Evolutionary conservation across 768 basidiomycete species (phyloP).

Genomic region (Hericium erinaceus): DNA sequence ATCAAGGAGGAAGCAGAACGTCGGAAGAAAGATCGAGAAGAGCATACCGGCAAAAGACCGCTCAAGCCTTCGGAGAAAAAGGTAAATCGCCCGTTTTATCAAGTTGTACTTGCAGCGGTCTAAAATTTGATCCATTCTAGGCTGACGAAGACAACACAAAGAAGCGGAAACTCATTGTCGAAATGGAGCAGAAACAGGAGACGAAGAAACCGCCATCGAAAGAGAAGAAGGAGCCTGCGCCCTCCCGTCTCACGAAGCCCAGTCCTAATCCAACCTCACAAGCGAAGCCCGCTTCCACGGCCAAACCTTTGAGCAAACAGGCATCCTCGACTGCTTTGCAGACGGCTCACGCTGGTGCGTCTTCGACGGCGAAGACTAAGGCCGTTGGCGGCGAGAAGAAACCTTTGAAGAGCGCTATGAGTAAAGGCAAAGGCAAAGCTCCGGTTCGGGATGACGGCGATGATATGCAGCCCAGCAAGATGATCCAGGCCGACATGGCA

Average conservation of each 20-base stretch:
- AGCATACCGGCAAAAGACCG: slow-evolving; percentile 60
- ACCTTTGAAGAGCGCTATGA: not conserved
- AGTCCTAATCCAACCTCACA: slow-evolving; percentile 16
- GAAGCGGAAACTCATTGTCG: slow-evolving; percentile 55
- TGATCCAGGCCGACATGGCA: slow-evolving; percentile 62
- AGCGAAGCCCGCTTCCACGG: not conserved
- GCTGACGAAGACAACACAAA: slow-evolving; percentile 64
- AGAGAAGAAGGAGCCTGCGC: slow-evolving; percentile 28
- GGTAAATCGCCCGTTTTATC: slow-evolving; percentile 22
- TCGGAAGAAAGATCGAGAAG: slow-evolving; percentile 76
- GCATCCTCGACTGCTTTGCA: slow-evolving; percentile 5
- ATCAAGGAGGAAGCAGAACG: slow-evolving; percentile 66
- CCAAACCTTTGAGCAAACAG: slow-evolving; percentile 15
- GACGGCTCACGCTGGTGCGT: slow-evolving; percentile 7
- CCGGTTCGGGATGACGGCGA: slow-evolving; percentile 36
- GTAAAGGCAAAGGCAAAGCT: slow-evolving; percentile 44
- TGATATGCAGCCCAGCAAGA: slow-evolving; percentile 48
- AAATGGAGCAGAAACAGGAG: slow-evolving; percentile 31
- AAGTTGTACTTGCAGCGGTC: not conserved
- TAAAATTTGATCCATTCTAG: not conserved
- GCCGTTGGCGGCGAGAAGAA: not conserved
- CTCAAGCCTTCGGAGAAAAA: slow-evolving; percentile 51
- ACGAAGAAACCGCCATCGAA: slow-evolving; percentile 54
- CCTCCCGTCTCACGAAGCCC: slow-evolving; percentile 24
- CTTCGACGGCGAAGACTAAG: slow-evolving; percentile 13